Evolutionary conservation across 768 basidiomycete genomes (phyloP), one percentile per base, ranked within the genome.

Genomic region (Ramaria sp.): DNA sequence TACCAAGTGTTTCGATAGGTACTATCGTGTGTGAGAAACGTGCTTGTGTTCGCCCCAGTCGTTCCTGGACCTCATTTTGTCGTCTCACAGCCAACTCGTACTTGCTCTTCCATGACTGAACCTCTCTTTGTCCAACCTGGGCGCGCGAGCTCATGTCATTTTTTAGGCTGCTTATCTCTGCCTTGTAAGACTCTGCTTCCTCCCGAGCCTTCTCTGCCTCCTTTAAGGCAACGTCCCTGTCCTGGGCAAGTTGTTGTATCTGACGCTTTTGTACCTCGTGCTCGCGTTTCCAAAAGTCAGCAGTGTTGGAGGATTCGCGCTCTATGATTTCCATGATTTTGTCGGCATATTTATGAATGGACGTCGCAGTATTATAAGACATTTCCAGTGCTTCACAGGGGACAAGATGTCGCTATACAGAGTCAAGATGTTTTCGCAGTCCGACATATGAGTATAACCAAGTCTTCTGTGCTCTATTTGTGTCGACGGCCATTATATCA

Each of bases 21-120:
- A 55, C 42, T 22, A 55, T 44, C n/a, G 53, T 55, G 20, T 47
- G 53, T n/a, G 53, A 55, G 24, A 55, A 36, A 28, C 43, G 42
- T 12, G 42, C 53, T 7, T 44, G 27, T 9, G 53, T 55, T 30
- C 22, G 9, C 22, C 10, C 24, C 18, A 55, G 37, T 20, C 44
- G 53, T 18, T 16, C 25, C 16, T 30, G 34, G 5, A 42, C 12
- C 7, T 44, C 53, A 30, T 42, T 34, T 13, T 28, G 22, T n/a
- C 15, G 27, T 36, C 15, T 48, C 10, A 12, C 27, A 13, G 48
- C 48, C 27, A 28, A 18, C 27, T 38, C 50, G n/a, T 34, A 34
- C 37, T 51, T 39, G 12, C 30, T 24, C 15, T 39, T 51, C 50
- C 50, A 51, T 15, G n/a, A 24, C 34, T 20, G 7, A 25, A 39